Percentiles rank a stretch among this genome's conserved stretches.
Conservation (phyloP, 2,329 filamentous ascomycete species). For the Pestalotiopsis fici region DNA sequence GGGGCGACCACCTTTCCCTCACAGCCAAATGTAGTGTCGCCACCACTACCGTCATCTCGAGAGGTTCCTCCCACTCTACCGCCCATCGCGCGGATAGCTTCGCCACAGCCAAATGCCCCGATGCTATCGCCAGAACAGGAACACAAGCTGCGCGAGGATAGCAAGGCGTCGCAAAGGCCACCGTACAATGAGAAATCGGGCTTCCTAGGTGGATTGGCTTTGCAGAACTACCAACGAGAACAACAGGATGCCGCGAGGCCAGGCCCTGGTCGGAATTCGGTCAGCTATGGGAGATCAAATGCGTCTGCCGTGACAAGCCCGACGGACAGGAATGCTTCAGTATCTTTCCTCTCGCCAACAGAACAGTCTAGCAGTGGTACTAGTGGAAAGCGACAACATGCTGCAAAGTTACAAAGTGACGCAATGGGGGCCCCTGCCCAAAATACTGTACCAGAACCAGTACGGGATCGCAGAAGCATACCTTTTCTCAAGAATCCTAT, state of each 20-base stretch:
- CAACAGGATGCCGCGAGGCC: slow-evolving; percentile 25
- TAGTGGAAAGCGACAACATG: slow-evolving; percentile 43
- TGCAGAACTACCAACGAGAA: slow-evolving; percentile 51
- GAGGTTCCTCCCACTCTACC: slow-evolving; percentile 35
- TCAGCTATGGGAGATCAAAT: slow-evolving; percentile 15
- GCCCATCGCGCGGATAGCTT: slow-evolving; percentile 50
- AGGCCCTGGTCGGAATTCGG: slow-evolving; percentile 17
- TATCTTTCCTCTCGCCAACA: slow-evolving; percentile 51
- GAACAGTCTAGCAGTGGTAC: slow-evolving; percentile 42
- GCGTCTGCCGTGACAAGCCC: slow-evolving; percentile 27
- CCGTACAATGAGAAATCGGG: slow-evolving; percentile 40
- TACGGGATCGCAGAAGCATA: slow-evolving; percentile 53
- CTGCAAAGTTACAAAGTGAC: slow-evolving; percentile 40
- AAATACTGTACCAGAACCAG: slow-evolving; percentile 34
- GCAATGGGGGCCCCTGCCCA: slow-evolving; percentile 31
- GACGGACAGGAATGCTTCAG: slow-evolving; percentile 25
- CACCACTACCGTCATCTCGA: slow-evolving; percentile 16
- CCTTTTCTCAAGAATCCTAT: slow-evolving; percentile 62
- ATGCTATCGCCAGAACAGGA: slow-evolving; percentile 17
- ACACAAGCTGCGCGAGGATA: slow-evolving; percentile 20
- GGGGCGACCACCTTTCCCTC: not conserved
- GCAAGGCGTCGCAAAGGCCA: slow-evolving; percentile 31
- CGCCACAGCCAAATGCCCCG: slow-evolving; percentile 34
- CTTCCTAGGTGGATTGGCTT: slow-evolving; percentile 57
- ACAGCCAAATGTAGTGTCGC: slow-evolving; percentile 8